phyloP scores from a whole-genome alignment of 768 basidiomycete genomes.

The Mycena haematopus region DNA sequence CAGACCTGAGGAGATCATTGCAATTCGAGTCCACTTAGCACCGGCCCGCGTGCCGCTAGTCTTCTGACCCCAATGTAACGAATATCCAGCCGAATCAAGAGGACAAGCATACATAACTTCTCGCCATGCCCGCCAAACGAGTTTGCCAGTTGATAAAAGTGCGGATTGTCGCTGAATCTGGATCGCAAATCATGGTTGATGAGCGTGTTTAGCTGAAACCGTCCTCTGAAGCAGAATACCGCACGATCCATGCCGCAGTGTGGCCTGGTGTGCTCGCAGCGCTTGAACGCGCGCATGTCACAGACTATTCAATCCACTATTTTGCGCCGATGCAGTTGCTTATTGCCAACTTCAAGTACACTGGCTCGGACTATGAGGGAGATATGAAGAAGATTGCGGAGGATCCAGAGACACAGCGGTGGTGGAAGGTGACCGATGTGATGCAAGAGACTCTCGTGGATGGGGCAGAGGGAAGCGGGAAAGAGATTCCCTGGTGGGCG shows the following conservation, averaged over 20 bases:
- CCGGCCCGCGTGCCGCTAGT: no score
- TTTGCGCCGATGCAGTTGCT: slow-evolving; percentile 67
- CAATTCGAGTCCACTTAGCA: no score
- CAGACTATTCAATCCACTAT: slow-evolving; percentile 80
- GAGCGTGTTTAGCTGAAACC: slow-evolving; percentile 57
- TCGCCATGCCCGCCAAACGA: slow-evolving; percentile 47
- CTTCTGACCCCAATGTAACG: no score
- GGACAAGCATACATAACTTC: neutral
- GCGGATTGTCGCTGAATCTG: slow-evolving; percentile 2
- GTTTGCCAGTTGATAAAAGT: slow-evolving; percentile 80
- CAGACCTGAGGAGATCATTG: neutral
- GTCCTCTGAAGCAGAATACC: slow-evolving; percentile 56
- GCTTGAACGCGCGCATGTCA: slow-evolving; percentile 65
- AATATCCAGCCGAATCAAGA: neutral
- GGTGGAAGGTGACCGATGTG: slow-evolving; percentile 79
- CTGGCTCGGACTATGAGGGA: slow-evolving; percentile 63
- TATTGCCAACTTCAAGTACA: slow-evolving; percentile 83
- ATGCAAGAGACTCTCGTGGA: slow-evolving; percentile 83
- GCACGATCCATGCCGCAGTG: slow-evolving; percentile 61
- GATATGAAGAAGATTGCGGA: slow-evolving; percentile 72
- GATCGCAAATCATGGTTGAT: neutral
- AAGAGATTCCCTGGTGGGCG: slow-evolving; percentile 74
- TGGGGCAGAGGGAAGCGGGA: slow-evolving; percentile 72
- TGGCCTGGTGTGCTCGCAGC: slow-evolving; percentile 76
- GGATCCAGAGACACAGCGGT: slow-evolving; percentile 72